Evolutionary conservation across 2,329 filamentous ascomycete genomes (phyloP), one percentile per base, ranked within the genome.

Genomic region (Hymenoscyphus infarciens): DNA sequence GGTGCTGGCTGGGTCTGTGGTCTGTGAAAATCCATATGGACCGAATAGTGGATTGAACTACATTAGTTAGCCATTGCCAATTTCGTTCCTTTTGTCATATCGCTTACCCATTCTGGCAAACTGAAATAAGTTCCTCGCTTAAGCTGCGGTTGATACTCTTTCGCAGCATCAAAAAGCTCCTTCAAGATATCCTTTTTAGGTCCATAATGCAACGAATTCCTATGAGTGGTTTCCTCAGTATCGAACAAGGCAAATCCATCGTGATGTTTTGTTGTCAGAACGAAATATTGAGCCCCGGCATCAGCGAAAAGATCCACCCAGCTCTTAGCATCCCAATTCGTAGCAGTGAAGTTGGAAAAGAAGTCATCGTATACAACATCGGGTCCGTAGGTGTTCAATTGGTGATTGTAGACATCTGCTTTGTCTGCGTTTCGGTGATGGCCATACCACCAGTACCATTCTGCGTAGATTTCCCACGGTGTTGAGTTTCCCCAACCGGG

Each of bases 331-430:
- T 83, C 75, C 66, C 76, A 86, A 1, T 70, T 69, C 0, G 75
- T 74, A 0, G 81, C 81, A 0, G 81, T 85, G 72, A 84, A 86
- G 63, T 82, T 76, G 2, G 74, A 71, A 67, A 85, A 81, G 59
- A 81, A 81, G 69, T 86, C 82, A 64, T 86, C 83, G 67, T 86
- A 86, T 13, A 77, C 77, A 67, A 81, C 76, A 31, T 83, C 69
- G 0, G 77, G 76, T 0, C 83, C 83, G 64, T 81, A 85, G 0
- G 77, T 83, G 13, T 76, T 72, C 0, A 83, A 74, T 11, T 81
- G 77, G 66, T 86, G 81, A 35, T 81, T 74, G 64, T 81, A 83
- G 29, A 77, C 74, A 49, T 75, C 73, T 1, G 79, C 78, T 5
- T 74, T 73, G 57, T 80, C 79, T 2, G 76, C 77, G 53, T 76